These are phyloP conservation scores for Zalaria sp. DNA, from an alignment of 2,329 filamentous ascomycete genomes.

Conservation along the genomic window DNA sequence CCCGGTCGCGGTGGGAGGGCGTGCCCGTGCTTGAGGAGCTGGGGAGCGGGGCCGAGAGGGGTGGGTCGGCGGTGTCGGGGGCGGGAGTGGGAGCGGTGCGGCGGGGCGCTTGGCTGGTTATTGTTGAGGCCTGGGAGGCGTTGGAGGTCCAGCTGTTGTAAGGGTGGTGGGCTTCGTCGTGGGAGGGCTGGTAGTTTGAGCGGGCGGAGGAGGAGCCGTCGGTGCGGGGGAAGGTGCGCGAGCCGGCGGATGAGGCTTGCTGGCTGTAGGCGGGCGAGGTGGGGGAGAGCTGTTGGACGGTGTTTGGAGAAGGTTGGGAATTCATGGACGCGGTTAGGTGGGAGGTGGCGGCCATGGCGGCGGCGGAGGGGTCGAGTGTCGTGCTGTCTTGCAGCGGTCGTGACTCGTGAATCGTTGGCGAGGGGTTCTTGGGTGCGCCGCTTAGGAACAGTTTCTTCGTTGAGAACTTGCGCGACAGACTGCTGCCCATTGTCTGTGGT, in stretches of 20 bases:
- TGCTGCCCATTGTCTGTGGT: constrained; percentile 16
- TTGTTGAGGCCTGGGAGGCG: constrained; percentile 11
- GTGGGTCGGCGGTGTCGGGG: neutral
- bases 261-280: constrained; percentile 33
- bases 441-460: constrained; percentile 38
- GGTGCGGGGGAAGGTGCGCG: constrained; percentile 15
- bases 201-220: constrained; percentile 9
- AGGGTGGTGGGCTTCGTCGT: constrained; percentile 8
- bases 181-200: constrained; percentile 7
- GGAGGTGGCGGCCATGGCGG: constrained; percentile 34
- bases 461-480: constrained; percentile 37
- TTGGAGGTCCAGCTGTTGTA: constrained; percentile 8
- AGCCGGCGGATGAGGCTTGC: constrained; percentile 11
- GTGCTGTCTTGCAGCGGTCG: constrained; percentile 25
- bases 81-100: constrained; percentile 4
- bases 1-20: constrained; percentile 1
- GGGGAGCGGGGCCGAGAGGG: constrained; percentile 2
- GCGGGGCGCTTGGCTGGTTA: constrained; percentile 12
- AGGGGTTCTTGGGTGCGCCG: constrained; percentile 34
- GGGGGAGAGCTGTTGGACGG: constrained; percentile 29
- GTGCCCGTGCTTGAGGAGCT: neutral
- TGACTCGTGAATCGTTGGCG: constrained; percentile 33
- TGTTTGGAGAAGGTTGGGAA: constrained; percentile 25
- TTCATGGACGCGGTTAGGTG: constrained; percentile 36
- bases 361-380: constrained; percentile 34